Percentiles rank a stretch among this genome's conserved stretches.
phyloP scores from a whole-genome alignment of 148 eudicot species.

The Salicornia ramosissima region DNA sequence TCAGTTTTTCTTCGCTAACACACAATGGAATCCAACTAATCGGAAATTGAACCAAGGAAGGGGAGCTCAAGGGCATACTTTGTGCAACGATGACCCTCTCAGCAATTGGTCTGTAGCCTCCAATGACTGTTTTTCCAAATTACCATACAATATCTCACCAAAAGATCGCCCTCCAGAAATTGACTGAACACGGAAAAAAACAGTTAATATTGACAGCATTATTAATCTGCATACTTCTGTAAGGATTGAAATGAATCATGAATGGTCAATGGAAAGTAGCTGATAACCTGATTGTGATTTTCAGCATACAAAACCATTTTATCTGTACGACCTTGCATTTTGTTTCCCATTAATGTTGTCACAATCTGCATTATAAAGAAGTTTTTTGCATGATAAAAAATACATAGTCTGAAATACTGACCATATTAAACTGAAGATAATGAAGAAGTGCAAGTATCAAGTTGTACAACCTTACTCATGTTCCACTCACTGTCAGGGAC shows the following conservation, averaged over 20 bases:
- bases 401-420: neutral
- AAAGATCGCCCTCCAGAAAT: slow-evolving; percentile 89
- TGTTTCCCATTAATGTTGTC: slow-evolving; percentile 57
- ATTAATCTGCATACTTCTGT: neutral
- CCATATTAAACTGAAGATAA: neutral
- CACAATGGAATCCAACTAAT: neutral
- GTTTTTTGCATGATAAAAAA: neutral
- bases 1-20: neutral
- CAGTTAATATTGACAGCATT: slow-evolving; percentile 2
- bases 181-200: slow-evolving; percentile 50
- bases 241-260: neutral
- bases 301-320: slow-evolving; percentile 92
- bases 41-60: neutral
- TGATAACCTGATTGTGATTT: slow-evolving; percentile 88
- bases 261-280: neutral
- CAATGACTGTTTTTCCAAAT: slow-evolving; percentile 29
- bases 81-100: slow-evolving; percentile 85
- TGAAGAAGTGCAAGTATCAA: slow-evolving; percentile 5
- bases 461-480: slow-evolving; percentile 78
- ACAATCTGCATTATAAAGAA: slow-evolving; percentile 53
- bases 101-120: slow-evolving; percentile 35
- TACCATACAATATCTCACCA: slow-evolving; percentile 79
- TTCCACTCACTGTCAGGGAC: slow-evolving; percentile 82
- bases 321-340: slow-evolving; percentile 31
- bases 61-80: slow-evolving; percentile 40